phyloP scores from a whole-genome alignment of 352 stramenopile species.

The Pythium apleroticum region DNA sequence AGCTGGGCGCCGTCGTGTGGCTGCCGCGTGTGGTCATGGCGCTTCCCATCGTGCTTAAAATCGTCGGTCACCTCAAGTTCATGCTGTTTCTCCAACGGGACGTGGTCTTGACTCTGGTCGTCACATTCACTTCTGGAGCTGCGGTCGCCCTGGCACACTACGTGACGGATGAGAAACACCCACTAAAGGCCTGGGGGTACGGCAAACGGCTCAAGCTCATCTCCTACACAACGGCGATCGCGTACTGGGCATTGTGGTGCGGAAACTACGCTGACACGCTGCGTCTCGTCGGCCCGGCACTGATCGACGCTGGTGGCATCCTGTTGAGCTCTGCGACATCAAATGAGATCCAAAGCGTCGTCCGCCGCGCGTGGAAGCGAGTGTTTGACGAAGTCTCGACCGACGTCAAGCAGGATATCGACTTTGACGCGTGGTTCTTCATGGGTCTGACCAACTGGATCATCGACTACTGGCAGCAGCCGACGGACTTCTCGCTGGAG shows the following conservation, averaged over 20 bases:
- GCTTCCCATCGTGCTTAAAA: slow-evolving; percentile 67
- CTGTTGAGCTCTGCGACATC: slow-evolving; percentile 52
- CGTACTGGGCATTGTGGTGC: slow-evolving; percentile 61
- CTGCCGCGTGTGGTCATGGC: slow-evolving; percentile 45
- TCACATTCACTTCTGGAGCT: slow-evolving; percentile 36
- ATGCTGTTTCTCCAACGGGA: slow-evolving; percentile 72
- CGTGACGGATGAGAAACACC: slow-evolving; percentile 7
- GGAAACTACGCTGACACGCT: slow-evolving; percentile 49
- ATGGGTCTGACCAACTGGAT: slow-evolving; percentile 67
- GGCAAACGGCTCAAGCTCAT: slow-evolving; percentile 68
- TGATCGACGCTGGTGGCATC: slow-evolving; percentile 68
- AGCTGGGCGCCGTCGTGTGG: slow-evolving; percentile 61
- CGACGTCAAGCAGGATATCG: slow-evolving; percentile 61
- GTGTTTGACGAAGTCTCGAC: slow-evolving; percentile 46
- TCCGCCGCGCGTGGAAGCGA: slow-evolving; percentile 42
- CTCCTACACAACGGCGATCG: slow-evolving; percentile 51
- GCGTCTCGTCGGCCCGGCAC: slow-evolving; percentile 49
- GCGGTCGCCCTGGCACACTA: neutral
- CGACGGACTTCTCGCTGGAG: slow-evolving; percentile 70
- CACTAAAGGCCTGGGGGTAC: slow-evolving; percentile 54
- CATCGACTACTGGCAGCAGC: slow-evolving; percentile 82
- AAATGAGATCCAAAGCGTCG: slow-evolving; percentile 40
- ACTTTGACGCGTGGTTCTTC: slow-evolving; percentile 72
- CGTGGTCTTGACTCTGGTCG: slow-evolving; percentile 32
- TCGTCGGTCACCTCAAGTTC: slow-evolving; percentile 73